A percentile compares a stretch with the other conserved stretches of the same genome.
Conservation (phyloP, 495 filamentous ascomycete genomes). For the Staphylotrichum longicolle region DNA sequence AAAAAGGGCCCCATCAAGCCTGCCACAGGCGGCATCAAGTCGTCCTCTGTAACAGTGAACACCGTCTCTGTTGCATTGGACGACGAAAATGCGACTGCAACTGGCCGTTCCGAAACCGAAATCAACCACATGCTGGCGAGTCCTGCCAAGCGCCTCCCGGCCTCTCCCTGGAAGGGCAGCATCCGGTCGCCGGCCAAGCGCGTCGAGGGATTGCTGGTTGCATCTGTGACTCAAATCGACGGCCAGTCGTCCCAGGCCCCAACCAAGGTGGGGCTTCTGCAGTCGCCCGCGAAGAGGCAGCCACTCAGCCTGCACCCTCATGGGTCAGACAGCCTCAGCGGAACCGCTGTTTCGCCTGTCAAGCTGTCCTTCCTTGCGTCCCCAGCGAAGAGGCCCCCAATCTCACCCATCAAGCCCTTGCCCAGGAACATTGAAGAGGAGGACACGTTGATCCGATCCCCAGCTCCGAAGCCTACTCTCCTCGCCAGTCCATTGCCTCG, state of each 20-base stretch:
- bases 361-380: conserved; percentile 47
- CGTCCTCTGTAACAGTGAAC: conserved; percentile 1
- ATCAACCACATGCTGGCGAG: conserved; percentile 39
- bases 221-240: background rate
- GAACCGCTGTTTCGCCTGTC: conserved; percentile 29
- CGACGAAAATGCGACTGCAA: conserved; percentile 19
- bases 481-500: conserved; percentile 42
- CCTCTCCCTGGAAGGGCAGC: conserved; percentile 49
- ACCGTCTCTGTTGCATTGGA: conserved; percentile 1
- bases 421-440: conserved; percentile 19
- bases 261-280: conserved; percentile 43
- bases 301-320: conserved; percentile 38
- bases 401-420: conserved; percentile 40
- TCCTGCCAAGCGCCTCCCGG: conserved; percentile 47
- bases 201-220: conserved; percentile 29
- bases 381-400: conserved; percentile 45
- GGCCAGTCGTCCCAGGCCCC: conserved; percentile 27
- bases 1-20: conserved; percentile 48
- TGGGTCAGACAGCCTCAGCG: conserved; percentile 5
- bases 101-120: conserved; percentile 24
- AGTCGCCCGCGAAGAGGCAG: conserved; percentile 51
- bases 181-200: conserved; percentile 50
- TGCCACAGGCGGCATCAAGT: conserved; percentile 25
- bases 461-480: conserved; percentile 34
- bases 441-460: conserved; percentile 4